phyloP scores from a whole-genome alignment of 208 protist species.

The Strigomonas culicis region DNA sequence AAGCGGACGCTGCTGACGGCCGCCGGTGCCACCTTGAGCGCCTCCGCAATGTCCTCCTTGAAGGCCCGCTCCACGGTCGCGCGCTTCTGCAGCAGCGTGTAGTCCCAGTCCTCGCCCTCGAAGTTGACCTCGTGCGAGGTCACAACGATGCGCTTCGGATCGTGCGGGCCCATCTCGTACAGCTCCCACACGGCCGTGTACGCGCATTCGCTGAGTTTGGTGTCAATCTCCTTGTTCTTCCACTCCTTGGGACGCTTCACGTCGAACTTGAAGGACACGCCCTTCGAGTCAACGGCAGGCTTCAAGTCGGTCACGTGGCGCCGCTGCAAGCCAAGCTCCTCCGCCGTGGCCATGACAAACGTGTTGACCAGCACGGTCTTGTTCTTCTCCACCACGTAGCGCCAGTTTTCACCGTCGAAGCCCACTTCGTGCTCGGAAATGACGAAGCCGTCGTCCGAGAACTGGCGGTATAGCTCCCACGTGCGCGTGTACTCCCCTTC shows the following conservation, averaged over 20 bases:
- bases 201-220: conserved; percentile 15
- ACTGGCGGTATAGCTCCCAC: conserved; percentile 26
- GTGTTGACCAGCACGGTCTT: conserved; percentile 26
- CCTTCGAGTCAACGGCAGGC: conserved; percentile 8
- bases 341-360: conserved; percentile 28
- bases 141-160: conserved; percentile 16
- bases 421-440: conserved; percentile 41
- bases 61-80: conserved; percentile 30
- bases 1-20: conserved; percentile 27
- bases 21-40: conserved; percentile 24
- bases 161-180: conserved; percentile 37
- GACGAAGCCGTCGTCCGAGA: conserved; percentile 10
- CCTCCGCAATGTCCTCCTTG: conserved; percentile 25
- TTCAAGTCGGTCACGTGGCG: conserved; percentile 28
- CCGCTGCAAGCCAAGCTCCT: conserved; percentile 25
- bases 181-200: conserved; percentile 45
- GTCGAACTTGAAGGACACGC: conserved; percentile 10
- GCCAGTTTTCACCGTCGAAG: conserved; percentile 70
- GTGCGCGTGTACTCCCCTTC: conserved; percentile 22
- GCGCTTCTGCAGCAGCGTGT: conserved; percentile 27
- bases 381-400: conserved; percentile 38
- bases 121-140: conserved; percentile 34
- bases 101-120: conserved; percentile 53
- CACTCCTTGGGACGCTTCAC: conserved; percentile 11
- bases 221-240: conserved; percentile 18